Percentiles rank a stretch among this genome's conserved stretches.
Conservation (phyloP, 202 grass and related monocot genomes). For the Carex sylvatica region DNA sequence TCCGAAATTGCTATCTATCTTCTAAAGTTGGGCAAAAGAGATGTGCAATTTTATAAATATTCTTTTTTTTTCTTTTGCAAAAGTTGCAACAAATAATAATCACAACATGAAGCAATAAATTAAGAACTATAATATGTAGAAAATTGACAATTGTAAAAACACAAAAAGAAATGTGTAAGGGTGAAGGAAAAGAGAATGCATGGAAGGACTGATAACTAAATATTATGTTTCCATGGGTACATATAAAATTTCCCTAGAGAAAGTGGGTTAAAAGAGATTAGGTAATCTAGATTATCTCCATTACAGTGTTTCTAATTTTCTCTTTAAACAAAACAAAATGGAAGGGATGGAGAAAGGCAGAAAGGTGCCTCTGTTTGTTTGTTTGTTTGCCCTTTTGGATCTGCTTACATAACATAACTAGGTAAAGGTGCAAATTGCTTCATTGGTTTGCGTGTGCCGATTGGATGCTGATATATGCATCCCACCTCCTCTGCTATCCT, state of each 20-base stretch:
- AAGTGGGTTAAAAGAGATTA: constrained; percentile 18
- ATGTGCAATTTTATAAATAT: too few relatives aligned
- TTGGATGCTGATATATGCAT: constrained; percentile 26
- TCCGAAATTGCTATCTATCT: not conserved
- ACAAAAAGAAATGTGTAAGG: not conserved
- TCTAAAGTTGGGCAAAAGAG: not conserved
- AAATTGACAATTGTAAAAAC: too few relatives aligned
- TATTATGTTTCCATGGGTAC: too few relatives aligned
- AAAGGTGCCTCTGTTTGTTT: not conserved
- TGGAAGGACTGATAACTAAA: too few relatives aligned
- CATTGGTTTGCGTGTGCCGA: constrained; percentile 18
- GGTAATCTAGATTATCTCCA: constrained; percentile 2
- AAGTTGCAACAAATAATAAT: too few relatives aligned
- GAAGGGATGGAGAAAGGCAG: constrained; percentile 14
- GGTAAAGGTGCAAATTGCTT: constrained; percentile 20
- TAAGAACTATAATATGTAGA: too few relatives aligned
- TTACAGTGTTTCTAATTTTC: not conserved
- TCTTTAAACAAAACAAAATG: constrained; percentile 8
- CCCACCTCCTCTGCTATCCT: not conserved
- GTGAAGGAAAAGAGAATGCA: not conserved
- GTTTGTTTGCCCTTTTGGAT: constrained; percentile 4
- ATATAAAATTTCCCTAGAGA: not conserved
- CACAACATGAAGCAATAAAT: too few relatives aligned
- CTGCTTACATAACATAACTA: constrained; percentile 26
- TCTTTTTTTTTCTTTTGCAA: too few relatives aligned